phyloP scores from a whole-genome alignment of 805 yeast species.

The Teunomyces tritomae region DNA sequence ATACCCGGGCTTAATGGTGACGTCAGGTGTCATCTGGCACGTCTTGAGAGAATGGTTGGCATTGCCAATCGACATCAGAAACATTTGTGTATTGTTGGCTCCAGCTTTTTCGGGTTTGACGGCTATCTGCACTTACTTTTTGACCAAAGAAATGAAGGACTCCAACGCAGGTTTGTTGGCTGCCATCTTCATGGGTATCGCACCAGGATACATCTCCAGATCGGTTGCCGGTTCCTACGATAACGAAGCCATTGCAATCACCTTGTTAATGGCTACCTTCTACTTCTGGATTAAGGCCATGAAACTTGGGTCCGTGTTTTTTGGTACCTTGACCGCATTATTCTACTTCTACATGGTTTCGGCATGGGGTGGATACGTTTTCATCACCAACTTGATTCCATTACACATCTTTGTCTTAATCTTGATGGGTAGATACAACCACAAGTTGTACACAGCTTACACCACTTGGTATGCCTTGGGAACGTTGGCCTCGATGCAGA shows the following conservation, averaged over 20 bases:
- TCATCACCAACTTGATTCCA: conserved; percentile 96
- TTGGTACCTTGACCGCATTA: conserved; percentile 79
- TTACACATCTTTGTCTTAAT: conserved; percentile 87
- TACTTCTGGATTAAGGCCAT: conserved; percentile 93
- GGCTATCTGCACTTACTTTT: conserved; percentile 81
- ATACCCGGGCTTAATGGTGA: conserved; percentile 98
- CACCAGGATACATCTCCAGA: conserved; percentile 97
- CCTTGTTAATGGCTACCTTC: conserved; percentile 91
- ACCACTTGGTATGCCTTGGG: conserved; percentile 97
- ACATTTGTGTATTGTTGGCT: conserved; percentile 92
- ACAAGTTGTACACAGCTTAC: conserved; percentile 82
- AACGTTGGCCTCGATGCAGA: conserved; percentile 98
- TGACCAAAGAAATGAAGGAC: conserved; percentile 88
- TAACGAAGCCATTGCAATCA: conserved; percentile 98
- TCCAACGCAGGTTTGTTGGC: conserved; percentile 86
- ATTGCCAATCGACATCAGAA: conserved; percentile 89
- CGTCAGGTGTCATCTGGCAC: conserved; percentile 88
- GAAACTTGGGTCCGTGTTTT: conserved; percentile 84
- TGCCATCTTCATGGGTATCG: conserved; percentile 94
- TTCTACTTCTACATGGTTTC: conserved; percentile 98
- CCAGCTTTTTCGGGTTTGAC: conserved; percentile 95
- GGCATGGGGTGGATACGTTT: conserved; percentile 99
- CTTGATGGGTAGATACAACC: conserved; percentile 90
- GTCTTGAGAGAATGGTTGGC: conserved; percentile 57
- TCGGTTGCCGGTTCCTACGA: conserved; percentile 99